Evolutionary conservation across 495 filamentous ascomycete species (phyloP).

Genomic region (Penicillium flavigenum): DNA sequence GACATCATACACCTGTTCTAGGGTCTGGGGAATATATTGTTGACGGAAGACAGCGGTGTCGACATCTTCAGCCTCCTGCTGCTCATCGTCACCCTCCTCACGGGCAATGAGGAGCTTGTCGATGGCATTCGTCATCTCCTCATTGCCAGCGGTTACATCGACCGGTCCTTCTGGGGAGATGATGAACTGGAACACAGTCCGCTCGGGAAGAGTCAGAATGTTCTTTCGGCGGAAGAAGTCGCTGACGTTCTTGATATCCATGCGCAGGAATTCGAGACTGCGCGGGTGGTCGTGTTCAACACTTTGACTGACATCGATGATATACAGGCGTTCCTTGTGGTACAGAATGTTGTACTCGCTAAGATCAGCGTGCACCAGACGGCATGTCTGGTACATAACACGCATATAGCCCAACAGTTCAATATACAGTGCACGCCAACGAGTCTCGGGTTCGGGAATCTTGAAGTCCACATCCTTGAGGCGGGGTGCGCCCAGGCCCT

Average conservation of each 20-base stretch:
- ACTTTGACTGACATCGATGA: slow-evolving; percentile 96
- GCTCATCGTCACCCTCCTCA: slow-evolving; percentile 41
- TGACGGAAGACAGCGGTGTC: slow-evolving; percentile 91
- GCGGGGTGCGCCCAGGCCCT: slow-evolving; percentile 81
- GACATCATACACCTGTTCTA: slow-evolving; percentile 93
- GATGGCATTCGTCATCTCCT: slow-evolving; percentile 48
- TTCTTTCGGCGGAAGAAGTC: slow-evolving; percentile 88
- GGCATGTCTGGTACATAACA: slow-evolving; percentile 84
- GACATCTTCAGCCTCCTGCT: slow-evolving; percentile 56
- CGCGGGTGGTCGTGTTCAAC: slow-evolving; percentile 95
- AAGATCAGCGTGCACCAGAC: slow-evolving; percentile 90
- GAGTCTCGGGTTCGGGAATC: slow-evolving; percentile 53
- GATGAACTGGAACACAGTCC: slow-evolving; percentile 76
- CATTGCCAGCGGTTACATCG: slow-evolving; percentile 31
- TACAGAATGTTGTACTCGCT: slow-evolving; percentile 97
- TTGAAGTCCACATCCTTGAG: slow-evolving; percentile 71
- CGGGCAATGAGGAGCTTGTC: slow-evolving; percentile 49
- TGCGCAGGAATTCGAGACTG: slow-evolving; percentile 86
- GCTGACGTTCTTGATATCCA: slow-evolving; percentile 94
- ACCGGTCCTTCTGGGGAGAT: slow-evolving; percentile 55
- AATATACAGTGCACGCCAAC: slow-evolving; percentile 75
- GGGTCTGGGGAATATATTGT: slow-evolving; percentile 89
- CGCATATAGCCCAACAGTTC: slow-evolving; percentile 87
- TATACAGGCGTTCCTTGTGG: slow-evolving; percentile 75
- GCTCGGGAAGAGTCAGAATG: slow-evolving; percentile 74